A percentile compares a stretch with the other conserved stretches of the same genome.
phyloP scores from a whole-genome alignment of 2,329 filamentous ascomycete species.

The Sclerotinia minor region DNA sequence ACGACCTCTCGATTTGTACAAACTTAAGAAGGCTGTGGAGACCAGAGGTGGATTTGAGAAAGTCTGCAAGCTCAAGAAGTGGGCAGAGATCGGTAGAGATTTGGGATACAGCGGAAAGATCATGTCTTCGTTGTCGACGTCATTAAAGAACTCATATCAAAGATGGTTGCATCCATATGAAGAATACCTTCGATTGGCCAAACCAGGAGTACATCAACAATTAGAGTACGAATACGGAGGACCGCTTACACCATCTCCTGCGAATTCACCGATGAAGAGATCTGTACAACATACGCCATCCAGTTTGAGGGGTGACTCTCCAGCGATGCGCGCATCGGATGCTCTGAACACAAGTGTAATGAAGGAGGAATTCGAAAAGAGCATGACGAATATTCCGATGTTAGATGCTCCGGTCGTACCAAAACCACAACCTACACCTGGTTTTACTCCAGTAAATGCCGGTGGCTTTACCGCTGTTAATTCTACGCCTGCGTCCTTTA shows the following conservation, averaged over 20 bases:
- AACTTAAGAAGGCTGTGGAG: slow-evolving; percentile 95
- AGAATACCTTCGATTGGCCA: slow-evolving; percentile 85
- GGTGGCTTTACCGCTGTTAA: slow-evolving; percentile 68
- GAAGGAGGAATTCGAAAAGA: slow-evolving; percentile 43
- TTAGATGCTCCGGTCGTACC: slow-evolving; percentile 38
- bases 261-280: slow-evolving; percentile 71
- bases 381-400: slow-evolving; percentile 42
- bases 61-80: slow-evolving; percentile 97
- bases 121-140: slow-evolving; percentile 97
- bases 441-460: slow-evolving; percentile 48
- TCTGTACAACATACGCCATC: slow-evolving; percentile 60
- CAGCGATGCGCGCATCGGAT: slow-evolving; percentile 59
- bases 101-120: slow-evolving; percentile 98
- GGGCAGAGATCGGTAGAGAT: slow-evolving; percentile 96
- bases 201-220: slow-evolving; percentile 95
- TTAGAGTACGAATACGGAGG: slow-evolving; percentile 91
- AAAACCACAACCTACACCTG: slow-evolving; percentile 34
- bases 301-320: slow-evolving; percentile 63
- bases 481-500: slow-evolving; percentile 53
- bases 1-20: slow-evolving; percentile 91
- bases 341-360: slow-evolving; percentile 56
- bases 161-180: slow-evolving; percentile 97
- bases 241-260: slow-evolving; percentile 77
- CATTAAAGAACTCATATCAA: slow-evolving; percentile 96
- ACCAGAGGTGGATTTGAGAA: slow-evolving; percentile 91